These are phyloP conservation scores for Syzygium jambos DNA, from an alignment of 345 rosid species.

Conservation along the genomic window DNA sequence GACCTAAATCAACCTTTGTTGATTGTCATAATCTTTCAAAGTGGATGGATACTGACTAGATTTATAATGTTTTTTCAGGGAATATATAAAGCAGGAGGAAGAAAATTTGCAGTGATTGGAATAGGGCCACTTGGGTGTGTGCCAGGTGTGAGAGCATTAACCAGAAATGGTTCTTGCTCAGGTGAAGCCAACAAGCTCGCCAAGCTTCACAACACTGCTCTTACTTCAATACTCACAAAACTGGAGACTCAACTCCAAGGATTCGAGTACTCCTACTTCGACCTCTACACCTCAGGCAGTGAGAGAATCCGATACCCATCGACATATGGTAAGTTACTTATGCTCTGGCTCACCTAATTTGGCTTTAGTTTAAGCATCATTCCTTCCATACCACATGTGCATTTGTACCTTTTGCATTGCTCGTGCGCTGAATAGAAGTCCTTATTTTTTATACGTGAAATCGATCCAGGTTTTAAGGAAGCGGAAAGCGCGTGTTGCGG, in stretches of 20 bases:
- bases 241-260: conserved; percentile 13
- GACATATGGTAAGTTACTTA: conserved; percentile 3
- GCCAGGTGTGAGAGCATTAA: background rate
- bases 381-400: background rate
- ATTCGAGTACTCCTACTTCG: conserved; percentile 18
- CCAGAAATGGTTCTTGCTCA: background rate
- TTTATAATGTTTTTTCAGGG: background rate
- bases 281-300: conserved; percentile 3
- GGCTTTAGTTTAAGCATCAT: background rate
- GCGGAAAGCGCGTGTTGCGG: conserved; percentile 11
- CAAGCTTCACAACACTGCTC: conserved; percentile 13
- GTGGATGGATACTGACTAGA: background rate
- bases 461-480: background rate
- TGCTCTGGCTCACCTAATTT: conserved; percentile 5
- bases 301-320: conserved; percentile 20
- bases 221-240: conserved; percentile 1
- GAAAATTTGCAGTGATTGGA: background rate
- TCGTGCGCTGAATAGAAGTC: background rate
- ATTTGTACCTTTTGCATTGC: background rate
- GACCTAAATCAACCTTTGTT: background rate
- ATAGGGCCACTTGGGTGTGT: background rate
- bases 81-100: background rate
- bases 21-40: background rate
- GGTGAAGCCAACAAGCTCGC: background rate
- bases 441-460: background rate